phyloP scores from a whole-genome alignment of 495 filamentous ascomycete species.

The Daldinia decipiens region DNA sequence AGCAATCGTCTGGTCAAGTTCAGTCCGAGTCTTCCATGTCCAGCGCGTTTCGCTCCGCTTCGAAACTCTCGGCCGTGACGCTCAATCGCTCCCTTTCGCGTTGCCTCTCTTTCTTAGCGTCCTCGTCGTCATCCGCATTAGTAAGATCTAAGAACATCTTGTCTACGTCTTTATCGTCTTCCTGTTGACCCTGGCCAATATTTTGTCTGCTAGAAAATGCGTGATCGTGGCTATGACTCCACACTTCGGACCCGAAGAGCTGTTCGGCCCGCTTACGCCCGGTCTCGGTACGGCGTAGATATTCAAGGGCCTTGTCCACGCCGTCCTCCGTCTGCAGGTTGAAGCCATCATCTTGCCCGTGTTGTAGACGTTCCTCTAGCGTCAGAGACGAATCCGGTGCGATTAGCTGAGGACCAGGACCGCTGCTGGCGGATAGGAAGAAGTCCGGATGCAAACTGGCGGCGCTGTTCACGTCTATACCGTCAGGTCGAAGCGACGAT shows the following conservation, averaged over 20 bases:
- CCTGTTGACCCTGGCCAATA: slow-evolving; percentile 44
- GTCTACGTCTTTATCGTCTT: slow-evolving; percentile 58
- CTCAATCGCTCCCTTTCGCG: slow-evolving; percentile 38
- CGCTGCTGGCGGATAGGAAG: slow-evolving; percentile 49
- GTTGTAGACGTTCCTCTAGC: slow-evolving; percentile 56
- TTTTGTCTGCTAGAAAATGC: slow-evolving; percentile 38
- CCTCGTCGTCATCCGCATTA: slow-evolving; percentile 61
- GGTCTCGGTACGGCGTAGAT: slow-evolving; percentile 51
- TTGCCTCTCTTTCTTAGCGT: slow-evolving; percentile 47
- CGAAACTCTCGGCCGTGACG: slow-evolving; percentile 52
- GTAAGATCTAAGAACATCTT: slow-evolving; percentile 65
- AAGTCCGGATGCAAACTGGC: slow-evolving; percentile 49
- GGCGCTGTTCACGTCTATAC: slow-evolving; percentile 49
- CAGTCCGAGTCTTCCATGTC: slow-evolving; percentile 52
- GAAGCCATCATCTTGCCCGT: slow-evolving; percentile 49
- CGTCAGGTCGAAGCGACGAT: slow-evolving; percentile 46
- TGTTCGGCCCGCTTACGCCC: slow-evolving; percentile 55
- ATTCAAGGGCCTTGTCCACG: slow-evolving; percentile 52
- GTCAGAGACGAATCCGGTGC: slow-evolving; percentile 48
- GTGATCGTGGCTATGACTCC: slow-evolving; percentile 45
- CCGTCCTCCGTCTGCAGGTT: slow-evolving; percentile 47
- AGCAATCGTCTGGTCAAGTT: background rate
- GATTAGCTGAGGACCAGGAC: slow-evolving; percentile 49
- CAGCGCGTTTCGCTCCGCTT: slow-evolving; percentile 51
- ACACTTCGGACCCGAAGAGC: slow-evolving; percentile 52